Evolutionary conservation across 2,329 filamentous ascomycete species (phyloP), one percentile per base, ranked within the genome.

Genomic region (Simplicillium sp.): DNA sequence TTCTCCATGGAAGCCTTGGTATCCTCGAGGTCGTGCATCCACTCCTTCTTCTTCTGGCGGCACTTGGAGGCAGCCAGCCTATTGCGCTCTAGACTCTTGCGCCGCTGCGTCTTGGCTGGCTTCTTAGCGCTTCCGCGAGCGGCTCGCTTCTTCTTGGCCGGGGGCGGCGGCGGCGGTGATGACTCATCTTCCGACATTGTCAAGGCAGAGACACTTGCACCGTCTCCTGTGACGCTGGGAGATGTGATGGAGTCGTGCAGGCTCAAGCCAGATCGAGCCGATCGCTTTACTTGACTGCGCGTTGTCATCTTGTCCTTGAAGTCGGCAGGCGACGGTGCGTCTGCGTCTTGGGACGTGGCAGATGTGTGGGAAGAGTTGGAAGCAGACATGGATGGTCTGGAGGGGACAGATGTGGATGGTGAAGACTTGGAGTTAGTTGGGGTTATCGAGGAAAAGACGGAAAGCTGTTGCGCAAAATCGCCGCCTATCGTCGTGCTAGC

Each of bases 21-120:
- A 40, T 68, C 64, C 44, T 76, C 69, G 16, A 76, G 52, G n/a
- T 68, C 64, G 11, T 58, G 58, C 16, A 71, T 65, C 64, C 68
- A 74, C 48, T 66, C 60, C 57, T 75, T 77, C 51, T 75, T 75
- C 59, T 84, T 85, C 52, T 82, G 74, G 3, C 83, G 75, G 53
- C 82, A 87, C 54, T 86, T 87, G 55, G 78, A 82, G 2, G 84
- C 83, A 0, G 84, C 83, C 3, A 83, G 64, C 9, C 83, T 71
- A 56, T 88, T 88, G 45, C 82, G 75, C 58, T 84, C 79, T 0
- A 86, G 67, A 49, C 65, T 68, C 50, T 73, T 77, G 5, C 45
- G 34, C 7, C 54, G 54, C 1, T 61, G 57, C 9, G 68, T 63
- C 3, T 49, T 54, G 1, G 46, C 43, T 6, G 20, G 20, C 6